A percentile compares a stretch with the other conserved stretches of the same genome.
phyloP scores from a whole-genome alignment of 1,139 yeast genomes.

The Lodderomyces elongisporus region DNA sequence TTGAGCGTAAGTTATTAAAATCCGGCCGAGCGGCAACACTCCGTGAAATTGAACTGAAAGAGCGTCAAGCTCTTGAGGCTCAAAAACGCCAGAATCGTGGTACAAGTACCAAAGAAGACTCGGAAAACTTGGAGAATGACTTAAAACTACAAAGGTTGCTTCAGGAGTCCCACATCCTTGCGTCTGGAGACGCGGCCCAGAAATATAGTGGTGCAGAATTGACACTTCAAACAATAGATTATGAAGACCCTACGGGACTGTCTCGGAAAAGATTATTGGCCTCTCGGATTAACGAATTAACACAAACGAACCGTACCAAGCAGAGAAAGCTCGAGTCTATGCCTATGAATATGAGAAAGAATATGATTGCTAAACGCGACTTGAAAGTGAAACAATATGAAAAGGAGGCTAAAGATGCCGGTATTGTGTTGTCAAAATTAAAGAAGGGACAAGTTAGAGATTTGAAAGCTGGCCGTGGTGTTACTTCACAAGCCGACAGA shows the following conservation, averaged over 20 bases:
- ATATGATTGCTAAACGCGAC: constrained; percentile 61
- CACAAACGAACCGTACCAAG: constrained; percentile 46
- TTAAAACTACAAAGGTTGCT: constrained; percentile 76
- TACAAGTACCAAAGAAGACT: constrained; percentile 31
- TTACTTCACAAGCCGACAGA: constrained; percentile 48
- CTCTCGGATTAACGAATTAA: constrained; percentile 54
- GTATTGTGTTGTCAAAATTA: constrained; percentile 67
- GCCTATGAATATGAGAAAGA: constrained; percentile 86
- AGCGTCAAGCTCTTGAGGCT: constrained; percentile 18
- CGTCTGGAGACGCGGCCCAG: constrained; percentile 30
- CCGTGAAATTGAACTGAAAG: constrained; percentile 22
- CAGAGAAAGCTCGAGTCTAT: constrained; percentile 59
- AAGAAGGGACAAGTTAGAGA: constrained; percentile 61
- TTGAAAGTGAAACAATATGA: constrained; percentile 55
- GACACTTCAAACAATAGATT: constrained; percentile 61
- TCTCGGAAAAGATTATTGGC: constrained; percentile 72
- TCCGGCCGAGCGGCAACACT: constrained; percentile 42
- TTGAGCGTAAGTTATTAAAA: constrained; percentile 29
- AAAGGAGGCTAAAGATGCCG: constrained; percentile 80
- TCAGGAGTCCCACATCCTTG: constrained; percentile 78
- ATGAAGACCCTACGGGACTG: constrained; percentile 72
- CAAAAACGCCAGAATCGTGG: constrained; percentile 25
- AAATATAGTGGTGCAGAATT: constrained; percentile 73
- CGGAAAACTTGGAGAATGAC: constrained; percentile 68
- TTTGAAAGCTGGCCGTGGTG: constrained; percentile 51